Base-by-base conservation (phyloP, 352 stramenopile genomes). In the Pythium sp. region DNA sequence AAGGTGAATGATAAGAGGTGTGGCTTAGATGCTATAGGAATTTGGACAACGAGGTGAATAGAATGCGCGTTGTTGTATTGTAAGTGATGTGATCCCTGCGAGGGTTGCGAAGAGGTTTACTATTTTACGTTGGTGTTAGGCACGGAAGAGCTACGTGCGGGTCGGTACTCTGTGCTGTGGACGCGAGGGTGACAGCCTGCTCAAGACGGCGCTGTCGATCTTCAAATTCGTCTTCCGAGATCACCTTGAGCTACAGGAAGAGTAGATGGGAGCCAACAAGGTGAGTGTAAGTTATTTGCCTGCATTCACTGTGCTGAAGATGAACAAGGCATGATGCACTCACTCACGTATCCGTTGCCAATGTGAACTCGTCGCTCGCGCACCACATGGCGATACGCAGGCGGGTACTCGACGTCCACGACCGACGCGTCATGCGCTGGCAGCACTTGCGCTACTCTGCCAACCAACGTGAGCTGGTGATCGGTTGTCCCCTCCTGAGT, bases 321-420 rank as follows among this genome's bases (percentile, higher is more conserved):
- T n/a, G n/a, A n/a, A n/a, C n/a, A n/a, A n/a, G n/a, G n/a, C n/a
- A n/a, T n/a, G n/a, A n/a, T n/a, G n/a, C n/a, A n/a, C n/a, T n/a
- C n/a, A n/a, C 77, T 51, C 54, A 89, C 80, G 46, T 84, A 89
- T 69, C 79, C 81, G 32, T 89, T 84, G 65, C 81, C 65, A 30
- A 89, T 72, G 49, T 83, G 80, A 11, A 87, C 67, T 8, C 71
- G 68, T 26, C 76, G 68, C 60, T 59, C 66, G 0, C 58, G 51
- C 22, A 76, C 58, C 26, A 75, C 57, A 34, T 65, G 53, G 62
- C 60, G 56, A 55, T 69, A 67, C 30, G 62, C 53, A 7, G 49
- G 46, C 15, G 80, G 80, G 59, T 86, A 81, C 41, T 51, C 54
- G 6, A 89, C 70, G 18, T 84, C 76, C 28, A 91, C 77, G 49